Conservation (phyloP, 1,284 basidiomycete genomes). For the Stygiomarasmius scandens region DNA sequence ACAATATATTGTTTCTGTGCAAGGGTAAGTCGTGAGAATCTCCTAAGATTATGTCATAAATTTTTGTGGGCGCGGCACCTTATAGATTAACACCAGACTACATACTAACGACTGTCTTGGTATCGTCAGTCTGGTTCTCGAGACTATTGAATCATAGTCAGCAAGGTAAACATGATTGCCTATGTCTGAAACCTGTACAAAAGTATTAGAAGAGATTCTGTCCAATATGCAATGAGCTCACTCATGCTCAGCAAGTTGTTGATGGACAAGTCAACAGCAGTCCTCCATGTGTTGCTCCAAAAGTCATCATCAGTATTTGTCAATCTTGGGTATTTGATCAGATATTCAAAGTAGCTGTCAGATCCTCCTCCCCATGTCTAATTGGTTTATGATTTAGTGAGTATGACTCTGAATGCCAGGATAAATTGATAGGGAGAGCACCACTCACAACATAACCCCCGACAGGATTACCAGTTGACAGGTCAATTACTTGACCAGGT, state of each 20-base stretch:
- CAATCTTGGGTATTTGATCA: conserved; percentile 73
- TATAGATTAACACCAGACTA: too few relatives aligned
- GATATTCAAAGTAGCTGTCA: conserved; percentile 78
- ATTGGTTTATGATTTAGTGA: conserved; percentile 38
- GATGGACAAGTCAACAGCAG: conserved; percentile 73
- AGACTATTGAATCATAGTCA: too few relatives aligned
- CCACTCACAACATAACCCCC: conserved; percentile 62
- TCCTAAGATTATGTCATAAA: too few relatives aligned
- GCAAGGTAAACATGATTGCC: conserved; percentile 62
- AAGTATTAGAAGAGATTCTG: too few relatives aligned
- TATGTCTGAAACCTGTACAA: conserved; percentile 67
- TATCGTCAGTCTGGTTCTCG: too few relatives aligned
- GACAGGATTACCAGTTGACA: conserved; percentile 49
- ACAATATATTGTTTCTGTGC: too few relatives aligned
- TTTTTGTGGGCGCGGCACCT: too few relatives aligned
- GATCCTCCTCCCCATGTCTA: conserved; percentile 72
- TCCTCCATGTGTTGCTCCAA: conserved; percentile 66
- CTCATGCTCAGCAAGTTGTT: conserved; percentile 54
- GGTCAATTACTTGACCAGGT: conserved; percentile 63
- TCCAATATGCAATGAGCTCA: too few relatives aligned
- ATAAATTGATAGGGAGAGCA: background rate
- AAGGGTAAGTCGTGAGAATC: too few relatives aligned
- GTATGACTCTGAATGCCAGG: background rate
- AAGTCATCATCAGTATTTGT: conserved; percentile 61
- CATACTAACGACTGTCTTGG: too few relatives aligned